Evolutionary conservation across 306 rosid genomes (phyloP), one percentile per base, ranked within the genome.

Genomic region (Prunus kanzakura): DNA sequence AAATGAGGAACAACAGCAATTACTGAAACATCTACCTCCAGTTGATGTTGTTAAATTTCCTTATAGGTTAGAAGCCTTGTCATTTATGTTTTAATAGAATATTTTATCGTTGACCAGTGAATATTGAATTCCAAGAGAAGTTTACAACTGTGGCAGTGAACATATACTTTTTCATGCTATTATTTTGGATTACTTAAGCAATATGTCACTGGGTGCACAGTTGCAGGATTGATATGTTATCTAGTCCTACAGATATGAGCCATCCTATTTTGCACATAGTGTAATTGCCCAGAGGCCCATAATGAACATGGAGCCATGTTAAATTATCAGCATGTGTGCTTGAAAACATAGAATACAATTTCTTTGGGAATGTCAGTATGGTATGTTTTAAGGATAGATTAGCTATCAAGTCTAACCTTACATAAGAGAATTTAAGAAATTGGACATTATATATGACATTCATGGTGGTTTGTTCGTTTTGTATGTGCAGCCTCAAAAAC

Each of bases 1-100:
- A 70, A 81, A 70, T 86, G 99, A 96, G 81, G 99, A 96, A 85
- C 98, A 92, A 70, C 90, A 89, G 63, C 92, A 88, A 71, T 81
- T 96, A 77, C 86, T 89, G 82, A 88, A 91, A 80, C 89, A 82
- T 86, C 93, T 96, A 81, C 87, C 97, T 76, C 80, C 79, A 55
- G 90, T 84, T 71, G 99, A 96, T 86, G 79, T 87, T n/a, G 78
- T 79, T 58, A 81, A 87, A 74, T 79, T 79, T 88, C 97, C 99
- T 20, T 92, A 89, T 61, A 90, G 96, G 98, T 92, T 71, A 73
- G 96, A 76, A 78, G 81, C 69, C 69, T 49, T 60, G 35, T 74
- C 73, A 79, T 76, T 51, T 61, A 63, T 68, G 45, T 77, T 68
- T 63, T 27, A 9, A 60, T 58, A 19, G 32, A 23, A 5, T 55